phyloP scores from a whole-genome alignment of 179 eudicot species.

The Corrigiola litoralis region DNA sequence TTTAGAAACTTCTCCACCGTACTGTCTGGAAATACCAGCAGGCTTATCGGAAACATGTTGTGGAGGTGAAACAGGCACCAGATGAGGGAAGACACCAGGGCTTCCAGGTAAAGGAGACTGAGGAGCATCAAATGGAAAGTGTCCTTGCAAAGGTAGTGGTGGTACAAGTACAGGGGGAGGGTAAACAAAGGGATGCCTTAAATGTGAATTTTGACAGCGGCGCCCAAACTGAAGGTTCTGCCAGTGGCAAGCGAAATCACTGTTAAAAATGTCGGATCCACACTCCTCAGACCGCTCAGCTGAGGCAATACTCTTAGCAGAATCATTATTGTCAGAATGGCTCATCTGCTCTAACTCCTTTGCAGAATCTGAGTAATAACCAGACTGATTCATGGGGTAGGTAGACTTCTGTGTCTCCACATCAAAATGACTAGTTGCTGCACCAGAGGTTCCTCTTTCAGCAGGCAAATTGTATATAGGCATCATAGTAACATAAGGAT shows the following conservation, averaged over 20 bases:
- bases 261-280: slow-evolving; percentile 42
- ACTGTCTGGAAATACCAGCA: slow-evolving; percentile 26
- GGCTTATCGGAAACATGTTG: slow-evolving; percentile 31
- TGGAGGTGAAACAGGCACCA: slow-evolving; percentile 31
- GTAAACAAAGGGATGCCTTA: slow-evolving; percentile 28
- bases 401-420: slow-evolving; percentile 10
- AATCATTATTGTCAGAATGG: slow-evolving; percentile 11
- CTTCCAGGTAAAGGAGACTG: slow-evolving; percentile 28
- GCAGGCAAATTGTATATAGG: slow-evolving; percentile 31
- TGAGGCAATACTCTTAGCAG: slow-evolving; percentile 13
- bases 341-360: slow-evolving; percentile 23
- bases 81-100: slow-evolving; percentile 27
- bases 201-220: slow-evolving; percentile 35
- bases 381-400: slow-evolving; percentile 12
- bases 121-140: slow-evolving; percentile 27
- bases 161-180: slow-evolving; percentile 32
- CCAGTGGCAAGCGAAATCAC: slow-evolving; percentile 57
- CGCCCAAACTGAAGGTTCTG: slow-evolving; percentile 55
- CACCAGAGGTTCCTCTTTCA: slow-evolving; percentile 29
- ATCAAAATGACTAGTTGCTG: slow-evolving; percentile 14
- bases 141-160: slow-evolving; percentile 36
- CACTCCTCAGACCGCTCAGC: slow-evolving; percentile 27
- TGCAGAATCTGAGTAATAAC: slow-evolving; percentile 20
- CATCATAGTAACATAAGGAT: slow-evolving; percentile 43
- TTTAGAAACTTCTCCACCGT: slow-evolving; percentile 34